Evolutionary conservation across 805 yeast species (phyloP).

Genomic region (Sungouiozyma ichnusensis): DNA sequence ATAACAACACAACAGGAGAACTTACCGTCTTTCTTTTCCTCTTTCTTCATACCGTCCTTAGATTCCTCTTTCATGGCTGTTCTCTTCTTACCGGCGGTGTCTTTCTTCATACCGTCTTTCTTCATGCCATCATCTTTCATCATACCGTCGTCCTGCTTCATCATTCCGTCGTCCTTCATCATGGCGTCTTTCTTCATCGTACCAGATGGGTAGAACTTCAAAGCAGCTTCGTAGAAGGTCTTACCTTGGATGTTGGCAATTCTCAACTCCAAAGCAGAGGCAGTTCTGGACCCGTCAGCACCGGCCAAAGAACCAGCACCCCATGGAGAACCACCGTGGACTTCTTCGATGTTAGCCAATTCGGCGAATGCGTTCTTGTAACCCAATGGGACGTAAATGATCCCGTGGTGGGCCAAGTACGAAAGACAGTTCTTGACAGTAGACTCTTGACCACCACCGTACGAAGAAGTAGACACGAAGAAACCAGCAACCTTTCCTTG

Average conservation of each 20-base stretch:
- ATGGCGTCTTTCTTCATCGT: background rate
- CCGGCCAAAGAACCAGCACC: constrained; percentile 81
- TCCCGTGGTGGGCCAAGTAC: constrained; percentile 65
- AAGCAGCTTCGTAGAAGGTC: constrained; percentile 42
- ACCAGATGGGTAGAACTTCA: constrained; percentile 7
- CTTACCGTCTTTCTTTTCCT: constrained; percentile 16
- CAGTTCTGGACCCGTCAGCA: constrained; percentile 65
- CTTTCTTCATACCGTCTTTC: constrained; percentile 34
- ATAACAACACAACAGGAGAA: constrained; percentile 25
- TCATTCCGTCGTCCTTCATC: background rate
- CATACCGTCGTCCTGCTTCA: background rate
- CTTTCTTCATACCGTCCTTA: constrained; percentile 7
- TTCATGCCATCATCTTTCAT: constrained; percentile 9
- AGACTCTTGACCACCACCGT: constrained; percentile 73
- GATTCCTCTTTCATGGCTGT: constrained; percentile 13
- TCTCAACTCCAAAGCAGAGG: constrained; percentile 52
- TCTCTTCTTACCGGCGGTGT: constrained; percentile 6
- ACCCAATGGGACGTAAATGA: constrained; percentile 71
- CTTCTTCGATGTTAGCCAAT: constrained; percentile 49
- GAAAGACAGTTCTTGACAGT: constrained; percentile 56
- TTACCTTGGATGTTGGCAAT: constrained; percentile 63
- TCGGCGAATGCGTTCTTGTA: constrained; percentile 49
- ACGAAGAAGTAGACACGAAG: constrained; percentile 60
- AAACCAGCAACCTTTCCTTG: constrained; percentile 70
- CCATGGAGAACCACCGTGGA: constrained; percentile 82